phyloP scores from a whole-genome alignment of 192 early-diverging fungal genomes.

The Linnemannia zychae region DNA sequence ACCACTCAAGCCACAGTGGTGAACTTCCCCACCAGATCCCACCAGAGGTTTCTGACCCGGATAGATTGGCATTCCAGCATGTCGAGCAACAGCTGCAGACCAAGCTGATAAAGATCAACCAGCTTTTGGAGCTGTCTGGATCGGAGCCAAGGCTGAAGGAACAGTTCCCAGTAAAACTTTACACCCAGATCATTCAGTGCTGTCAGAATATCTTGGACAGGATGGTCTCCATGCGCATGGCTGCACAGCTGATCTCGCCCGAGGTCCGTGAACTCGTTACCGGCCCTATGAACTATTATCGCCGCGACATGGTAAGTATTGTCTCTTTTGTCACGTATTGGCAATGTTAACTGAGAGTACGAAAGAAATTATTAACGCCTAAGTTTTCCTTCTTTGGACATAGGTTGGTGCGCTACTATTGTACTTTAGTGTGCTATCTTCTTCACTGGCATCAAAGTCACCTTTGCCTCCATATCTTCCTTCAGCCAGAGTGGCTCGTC shows the following conservation, averaged over 20 bases:
- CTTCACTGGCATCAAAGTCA: slow-evolving; percentile 77
- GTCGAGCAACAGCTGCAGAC: slow-evolving; percentile 51
- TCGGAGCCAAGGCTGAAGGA: slow-evolving; percentile 84
- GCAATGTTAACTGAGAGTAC: not conserved
- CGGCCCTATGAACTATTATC: slow-evolving; percentile 51
- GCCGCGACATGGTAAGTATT: slow-evolving; percentile 65
- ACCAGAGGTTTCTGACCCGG: slow-evolving; percentile 8
- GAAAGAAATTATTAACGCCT: not conserved
- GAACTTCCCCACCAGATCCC: slow-evolving; percentile 13
- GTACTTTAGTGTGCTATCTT: slow-evolving; percentile 79
- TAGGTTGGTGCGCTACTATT: slow-evolving; percentile 72
- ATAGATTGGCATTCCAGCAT: slow-evolving; percentile 48
- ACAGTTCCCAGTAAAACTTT: slow-evolving; percentile 74
- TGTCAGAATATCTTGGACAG: slow-evolving; percentile 79
- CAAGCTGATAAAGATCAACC: slow-evolving; percentile 45
- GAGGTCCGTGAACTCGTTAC: slow-evolving; percentile 58
- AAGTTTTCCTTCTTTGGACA: not conserved
- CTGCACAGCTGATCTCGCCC: slow-evolving; percentile 55
- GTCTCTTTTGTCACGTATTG: not conserved
- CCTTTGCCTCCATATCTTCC: slow-evolving; percentile 82
- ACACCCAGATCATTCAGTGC: slow-evolving; percentile 72
- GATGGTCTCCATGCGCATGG: slow-evolving; percentile 74
- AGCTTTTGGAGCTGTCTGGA: slow-evolving; percentile 70
- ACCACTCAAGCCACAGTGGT: not conserved
- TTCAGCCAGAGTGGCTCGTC: slow-evolving; percentile 61